Conservation (phyloP, 306 rosid species). For the Spatholobus suberectus region DNA sequence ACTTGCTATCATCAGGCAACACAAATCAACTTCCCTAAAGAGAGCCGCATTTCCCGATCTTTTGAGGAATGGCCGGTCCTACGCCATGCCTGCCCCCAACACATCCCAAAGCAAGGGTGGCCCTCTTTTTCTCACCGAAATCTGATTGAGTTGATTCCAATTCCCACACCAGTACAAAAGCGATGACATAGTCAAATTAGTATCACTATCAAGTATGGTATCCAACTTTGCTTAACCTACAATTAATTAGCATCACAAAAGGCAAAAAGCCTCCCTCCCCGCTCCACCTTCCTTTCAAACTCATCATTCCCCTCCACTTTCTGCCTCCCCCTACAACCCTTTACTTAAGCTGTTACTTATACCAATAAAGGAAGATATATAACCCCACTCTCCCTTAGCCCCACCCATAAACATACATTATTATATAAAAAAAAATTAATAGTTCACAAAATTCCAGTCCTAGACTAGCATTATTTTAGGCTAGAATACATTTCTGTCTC, state of each 20-base stretch:
- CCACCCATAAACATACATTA: not conserved
- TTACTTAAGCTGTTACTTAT: slow-evolving; percentile 37
- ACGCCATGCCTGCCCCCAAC: slow-evolving; percentile 8
- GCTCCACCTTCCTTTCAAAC: slow-evolving; percentile 37
- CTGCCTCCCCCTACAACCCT: not conserved
- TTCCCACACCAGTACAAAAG: not conserved
- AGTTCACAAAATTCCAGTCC: not conserved
- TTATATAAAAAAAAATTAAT: not conserved
- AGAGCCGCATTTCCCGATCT: slow-evolving; percentile 39
- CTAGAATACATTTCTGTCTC: too few species aligned
- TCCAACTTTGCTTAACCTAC: slow-evolving; percentile 52
- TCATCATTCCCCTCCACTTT: slow-evolving; percentile 42
- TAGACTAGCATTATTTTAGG: too few species aligned
- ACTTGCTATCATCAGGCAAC: not conserved
- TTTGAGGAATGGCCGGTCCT: not conserved
- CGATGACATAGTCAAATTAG: slow-evolving; percentile 17
- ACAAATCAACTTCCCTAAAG: slow-evolving; percentile 17
- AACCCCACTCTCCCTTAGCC: slow-evolving; percentile 23
- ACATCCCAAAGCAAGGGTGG: not conserved
- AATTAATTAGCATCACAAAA: slow-evolving; percentile 25
- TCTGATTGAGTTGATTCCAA: not conserved
- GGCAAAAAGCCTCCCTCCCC: slow-evolving; percentile 2
- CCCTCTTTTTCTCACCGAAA: not conserved
- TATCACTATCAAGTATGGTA: slow-evolving; percentile 25
- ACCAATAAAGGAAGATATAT: slow-evolving; percentile 30